Conservation (phyloP, 176 grass and related monocot genomes). For the Cenchrus americanus region DNA sequence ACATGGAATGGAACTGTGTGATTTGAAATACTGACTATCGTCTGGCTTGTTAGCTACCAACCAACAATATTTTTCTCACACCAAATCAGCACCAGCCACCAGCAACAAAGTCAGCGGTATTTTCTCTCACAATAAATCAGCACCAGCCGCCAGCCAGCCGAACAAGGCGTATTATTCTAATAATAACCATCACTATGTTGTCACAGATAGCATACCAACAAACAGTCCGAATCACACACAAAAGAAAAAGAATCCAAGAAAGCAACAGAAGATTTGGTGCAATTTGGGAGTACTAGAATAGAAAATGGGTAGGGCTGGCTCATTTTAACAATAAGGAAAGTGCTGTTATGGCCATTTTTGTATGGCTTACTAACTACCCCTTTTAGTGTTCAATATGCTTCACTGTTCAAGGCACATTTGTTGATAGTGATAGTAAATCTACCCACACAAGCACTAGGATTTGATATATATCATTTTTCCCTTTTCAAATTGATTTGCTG, state of each 20-base stretch:
- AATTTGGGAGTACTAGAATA: background rate
- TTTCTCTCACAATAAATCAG: no score
- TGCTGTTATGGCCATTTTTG: background rate
- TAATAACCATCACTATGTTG: background rate
- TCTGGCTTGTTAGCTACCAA: no score
- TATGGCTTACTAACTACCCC: constrained; percentile 4
- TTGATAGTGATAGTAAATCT: background rate
- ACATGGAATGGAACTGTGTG: background rate
- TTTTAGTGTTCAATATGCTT: constrained; percentile 11
- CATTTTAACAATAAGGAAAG: background rate
- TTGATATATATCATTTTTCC: background rate
- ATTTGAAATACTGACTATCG: background rate
- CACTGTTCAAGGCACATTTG: background rate
- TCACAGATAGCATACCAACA: background rate
- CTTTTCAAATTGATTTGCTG: constrained; percentile 22
- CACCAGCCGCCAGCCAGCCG: no score
- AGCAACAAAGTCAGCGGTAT: no score
- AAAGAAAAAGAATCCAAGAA: constrained; percentile 2
- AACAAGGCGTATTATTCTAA: background rate
- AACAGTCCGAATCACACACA: background rate
- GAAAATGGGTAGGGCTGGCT: background rate
- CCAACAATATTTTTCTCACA: no score
- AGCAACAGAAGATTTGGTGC: background rate
- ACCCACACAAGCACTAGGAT: background rate
- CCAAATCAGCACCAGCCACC: no score